These are phyloP conservation scores for Pholiota adiposa DNA, from an alignment of 1,284 basidiomycete species.

Conservation along the genomic window DNA sequence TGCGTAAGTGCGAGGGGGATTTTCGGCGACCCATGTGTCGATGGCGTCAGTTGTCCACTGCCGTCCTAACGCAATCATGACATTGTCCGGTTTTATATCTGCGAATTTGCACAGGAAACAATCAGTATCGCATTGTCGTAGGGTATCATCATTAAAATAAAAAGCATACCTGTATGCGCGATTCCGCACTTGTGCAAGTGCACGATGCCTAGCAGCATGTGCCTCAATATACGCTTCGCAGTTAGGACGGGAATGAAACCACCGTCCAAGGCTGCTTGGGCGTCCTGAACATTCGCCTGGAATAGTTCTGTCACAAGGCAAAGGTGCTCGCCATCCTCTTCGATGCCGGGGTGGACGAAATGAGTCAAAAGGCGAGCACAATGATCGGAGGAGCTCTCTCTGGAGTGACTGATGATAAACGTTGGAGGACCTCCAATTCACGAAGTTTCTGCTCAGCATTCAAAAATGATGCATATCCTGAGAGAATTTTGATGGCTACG, in stretches of 20 bases:
- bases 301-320: conserved; percentile 27
- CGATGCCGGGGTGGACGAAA: conserved; percentile 25
- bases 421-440: conserved; percentile 22
- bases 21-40: conserved; percentile 11
- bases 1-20: conserved; percentile 16
- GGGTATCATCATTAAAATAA: too few relatives aligned
- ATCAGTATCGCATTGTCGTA: not conserved
- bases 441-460: conserved; percentile 20
- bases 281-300: conserved; percentile 14
- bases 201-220: conserved; percentile 18
- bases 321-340: conserved; percentile 26
- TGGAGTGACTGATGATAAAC: conserved; percentile 10
- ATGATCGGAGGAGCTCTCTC: conserved; percentile 6
- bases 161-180: conserved; percentile 22
- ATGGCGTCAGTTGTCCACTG: conserved; percentile 10
- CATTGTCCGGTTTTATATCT: conserved; percentile 26
- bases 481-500: conserved; percentile 27
- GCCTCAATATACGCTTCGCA: conserved; percentile 15
- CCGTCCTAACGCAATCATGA: conserved; percentile 15
- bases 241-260: not conserved
- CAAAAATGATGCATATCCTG: conserved; percentile 21
- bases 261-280: not conserved
- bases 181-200: conserved; percentile 16
- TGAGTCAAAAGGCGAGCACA: conserved; percentile 18
- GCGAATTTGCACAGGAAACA: not conserved